phyloP scores from a whole-genome alignment of 441 rosid species.

The Heliophila coronopifolia region DNA sequence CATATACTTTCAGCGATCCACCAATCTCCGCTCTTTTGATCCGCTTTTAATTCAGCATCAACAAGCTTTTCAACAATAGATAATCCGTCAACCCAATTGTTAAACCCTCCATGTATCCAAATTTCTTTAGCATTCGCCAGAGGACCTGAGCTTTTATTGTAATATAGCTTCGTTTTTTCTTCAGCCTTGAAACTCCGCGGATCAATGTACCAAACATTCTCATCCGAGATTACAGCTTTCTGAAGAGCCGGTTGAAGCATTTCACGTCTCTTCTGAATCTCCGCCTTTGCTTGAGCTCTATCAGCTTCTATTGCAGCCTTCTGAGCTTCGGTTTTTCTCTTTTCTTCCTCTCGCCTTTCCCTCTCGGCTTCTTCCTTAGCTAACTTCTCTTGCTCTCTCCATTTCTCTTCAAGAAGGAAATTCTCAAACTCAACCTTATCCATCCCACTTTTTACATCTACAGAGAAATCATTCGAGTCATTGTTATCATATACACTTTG shows the following conservation, averaged over 20 bases:
- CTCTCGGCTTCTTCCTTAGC: slow-evolving; percentile 75
- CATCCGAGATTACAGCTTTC: slow-evolving; percentile 45
- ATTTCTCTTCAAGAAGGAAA: slow-evolving; percentile 80
- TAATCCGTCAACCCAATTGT: slow-evolving; percentile 74
- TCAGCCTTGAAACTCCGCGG: slow-evolving; percentile 56
- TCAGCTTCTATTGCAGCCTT: slow-evolving; percentile 77
- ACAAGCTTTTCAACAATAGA: slow-evolving; percentile 55
- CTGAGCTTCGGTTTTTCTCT: slow-evolving; percentile 60
- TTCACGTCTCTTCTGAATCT: slow-evolving; percentile 47
- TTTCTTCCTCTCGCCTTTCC: slow-evolving; percentile 67
- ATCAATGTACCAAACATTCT: slow-evolving; percentile 67
- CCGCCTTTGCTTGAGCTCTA: slow-evolving; percentile 62
- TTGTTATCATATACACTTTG: slow-evolving; percentile 73
- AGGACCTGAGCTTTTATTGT: slow-evolving; percentile 72
- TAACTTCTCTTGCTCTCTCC: slow-evolving; percentile 61
- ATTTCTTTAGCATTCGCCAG: slow-evolving; percentile 59
- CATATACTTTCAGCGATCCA: slow-evolving; percentile 69
- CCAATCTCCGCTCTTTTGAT: slow-evolving; percentile 63
- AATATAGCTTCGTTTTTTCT: slow-evolving; percentile 53
- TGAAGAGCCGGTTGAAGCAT: slow-evolving; percentile 37
- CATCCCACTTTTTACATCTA: slow-evolving; percentile 69
- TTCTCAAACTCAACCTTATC: slow-evolving; percentile 66
- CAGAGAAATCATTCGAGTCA: slow-evolving; percentile 55
- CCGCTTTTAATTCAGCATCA: slow-evolving; percentile 36
- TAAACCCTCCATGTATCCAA: slow-evolving; percentile 86